Evolutionary conservation across 495 filamentous ascomycete genomes (phyloP).

Genomic region (Talaromyces ruber): DNA sequence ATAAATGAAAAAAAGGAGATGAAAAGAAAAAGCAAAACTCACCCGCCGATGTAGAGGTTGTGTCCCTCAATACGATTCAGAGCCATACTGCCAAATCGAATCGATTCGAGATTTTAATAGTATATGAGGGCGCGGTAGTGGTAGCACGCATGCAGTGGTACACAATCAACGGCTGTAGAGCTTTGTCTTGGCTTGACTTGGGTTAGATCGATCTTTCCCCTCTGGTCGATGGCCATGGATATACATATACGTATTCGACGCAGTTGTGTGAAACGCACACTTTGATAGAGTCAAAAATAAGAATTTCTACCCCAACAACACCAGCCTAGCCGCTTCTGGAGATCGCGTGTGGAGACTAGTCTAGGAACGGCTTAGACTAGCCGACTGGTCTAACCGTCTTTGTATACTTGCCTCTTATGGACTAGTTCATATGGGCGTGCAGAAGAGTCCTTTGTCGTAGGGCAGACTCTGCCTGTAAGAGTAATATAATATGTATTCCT

Average conservation of each 20-base stretch:
- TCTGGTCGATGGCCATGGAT: neutral
- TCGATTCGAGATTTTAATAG: neutral
- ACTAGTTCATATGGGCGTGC: neutral
- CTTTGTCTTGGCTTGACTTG: neutral
- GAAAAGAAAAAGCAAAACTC: conserved; percentile 19
- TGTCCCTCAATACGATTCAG: conserved; percentile 55
- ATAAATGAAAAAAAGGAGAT: neutral
- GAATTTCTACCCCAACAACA: neutral
- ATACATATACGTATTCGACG: neutral
- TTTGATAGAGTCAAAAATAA: neutral
- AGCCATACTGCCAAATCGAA: conserved; percentile 21
- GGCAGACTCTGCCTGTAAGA: neutral
- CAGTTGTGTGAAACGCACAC: neutral
- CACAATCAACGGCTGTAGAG: neutral
- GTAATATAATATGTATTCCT: neutral
- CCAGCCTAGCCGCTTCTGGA: neutral
- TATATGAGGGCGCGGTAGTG: neutral
- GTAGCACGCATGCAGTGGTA: neutral
- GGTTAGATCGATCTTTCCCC: neutral
- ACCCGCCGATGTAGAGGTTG: conserved; percentile 82
- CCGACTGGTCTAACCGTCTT: neutral
- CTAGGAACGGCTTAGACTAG: neutral
- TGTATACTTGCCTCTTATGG: neutral
- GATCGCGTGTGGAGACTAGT: neutral
- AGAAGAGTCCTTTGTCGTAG: neutral